Base-by-base conservation (phyloP, 140 eudicot species). In the Senecio squalidus region DNA sequence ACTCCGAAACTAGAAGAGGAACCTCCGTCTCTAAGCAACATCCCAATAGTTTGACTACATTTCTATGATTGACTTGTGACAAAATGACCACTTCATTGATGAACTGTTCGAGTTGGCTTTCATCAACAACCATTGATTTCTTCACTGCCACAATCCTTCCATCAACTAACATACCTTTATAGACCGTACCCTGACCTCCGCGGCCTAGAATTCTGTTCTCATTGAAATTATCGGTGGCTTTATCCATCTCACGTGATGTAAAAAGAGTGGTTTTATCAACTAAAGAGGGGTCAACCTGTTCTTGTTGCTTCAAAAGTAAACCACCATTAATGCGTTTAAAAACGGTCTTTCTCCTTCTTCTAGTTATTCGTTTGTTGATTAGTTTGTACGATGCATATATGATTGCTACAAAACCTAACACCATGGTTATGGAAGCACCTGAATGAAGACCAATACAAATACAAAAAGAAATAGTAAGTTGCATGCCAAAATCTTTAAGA, bases 131-230 rank as follows among this genome's bases (percentile, higher is more conserved):
- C 26, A 38, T 65, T 20, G 73, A 67, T 58, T 57, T 68, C 31
- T 67, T 67, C 5, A 67, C 55, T 0, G 73, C 66, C 13, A 67
- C 58, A 23, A 45, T 67, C 52, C 62, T 46, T 55, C 73, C 73
- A 31, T 68, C 67, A 1, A 41, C 50, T 5, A 68, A 21, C 74
- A 68, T 84, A 7, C 74, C 74, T 48, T 68, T 68, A 21, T 58
- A 68, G 3, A 68, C 67, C 0, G 60, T 68, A 27, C 74, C 74
- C 23, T 68, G 74, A 9, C 67, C 74, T 23, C 74, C 67, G 23
- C 50, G 52, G 4, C 74, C 67, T 0, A 68, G 74, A 60, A 68
- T 26, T 47, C 74, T 18, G 6, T 68, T 68, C 21, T 38, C 66
- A 7, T 56, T 68, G 15, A 44, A 68, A 57, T 68, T 34, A 11